Evolutionary conservation across 1,284 basidiomycete genomes (phyloP), one percentile per base, ranked within the genome.

Genomic region (Megacollybia platyphylla): DNA sequence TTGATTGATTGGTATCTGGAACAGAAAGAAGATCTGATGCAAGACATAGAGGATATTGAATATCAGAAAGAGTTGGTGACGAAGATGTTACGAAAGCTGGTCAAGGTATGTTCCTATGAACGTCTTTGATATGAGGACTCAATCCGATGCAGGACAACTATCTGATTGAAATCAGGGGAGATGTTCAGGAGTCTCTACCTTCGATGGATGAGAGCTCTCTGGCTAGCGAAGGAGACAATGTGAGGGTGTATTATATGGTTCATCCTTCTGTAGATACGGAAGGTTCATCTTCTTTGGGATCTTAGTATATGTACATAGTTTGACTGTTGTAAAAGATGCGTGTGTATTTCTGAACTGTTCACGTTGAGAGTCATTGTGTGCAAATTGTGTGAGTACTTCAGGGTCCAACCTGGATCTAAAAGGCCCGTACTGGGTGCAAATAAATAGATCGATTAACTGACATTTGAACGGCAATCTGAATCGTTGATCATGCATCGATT

Each of bases 1-100:
- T 71, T 99, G 37, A 83, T 96, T 47, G 88, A 96, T 59, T 96
- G 92, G 92, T 98, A 97, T 59, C 73, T 98, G 42, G 92, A 98
- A 65, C 66, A 78, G 48, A 84, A 78, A 59, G 96, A 98, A 61
- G 68, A 72, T 29, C 83, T 91, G 50, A 68, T 97, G 39, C 77
- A 86, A 48, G 80, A 83, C 39, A 72, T 91, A 10, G 90, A 93
- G 44, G 85, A 94, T 56, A 65, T 96, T n/a, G 90, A 97, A 53
- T 82, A 87, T 51, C 89, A 98, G 65, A 85, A 82, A 53, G 86
- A 89, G 58, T 67, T 98, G 45, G 80, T 97, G 49, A 78, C 73
- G 37, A 98, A 97, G 65, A 83, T 96, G 54, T 60, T 98, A 48
- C 76, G 70, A 51, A 92, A 89, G 62, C 66, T 99, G 44, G 85